Evolutionary conservation across 202 grass and related monocot species (phyloP), one percentile per base, ranked within the genome.

Genomic region (Bolboschoenoplectus hybrid): DNA sequence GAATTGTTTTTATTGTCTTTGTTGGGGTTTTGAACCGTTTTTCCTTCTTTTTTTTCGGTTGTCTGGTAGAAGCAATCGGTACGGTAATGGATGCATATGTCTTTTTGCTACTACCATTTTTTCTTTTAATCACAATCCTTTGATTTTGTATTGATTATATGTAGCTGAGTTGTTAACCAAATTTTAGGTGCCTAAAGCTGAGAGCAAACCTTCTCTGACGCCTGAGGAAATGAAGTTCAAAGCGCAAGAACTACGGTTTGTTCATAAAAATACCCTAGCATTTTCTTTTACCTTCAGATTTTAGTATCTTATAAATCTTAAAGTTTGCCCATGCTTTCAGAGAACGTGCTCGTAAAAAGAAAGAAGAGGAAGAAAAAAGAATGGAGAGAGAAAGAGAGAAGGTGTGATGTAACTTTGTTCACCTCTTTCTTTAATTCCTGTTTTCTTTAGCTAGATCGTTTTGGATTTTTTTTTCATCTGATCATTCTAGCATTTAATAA

Each of bases 381-480:
- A 90, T 87, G 88, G 92, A 99, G 86, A 97, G 93, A 91, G 93
- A 97, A 88, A 94, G 83, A 90, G 97, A 99, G 32, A 99, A 97
- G 92, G 97, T 94, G 86, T 46, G 10, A 32, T 51, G 69, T 34
- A 34, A 82, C 19, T 47, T 43, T 12, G 52, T 26, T 62, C 36
- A 49, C 81, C 85, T 87, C 9, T 70, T 44, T 60, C 35, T 67
- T 85, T 73, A 14, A 53, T 53, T 50, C 11, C 64, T 69, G 26
- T 85, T 68, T 69, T 39, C 5, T 9, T 46, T 44, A 85, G 34
- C 81, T 64, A 47, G 45, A 84, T 51, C 39, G 49, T 79, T 3
- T 79, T 79, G 74, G 26, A 68, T 82, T 84, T 6, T 75, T 82
- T 49, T 35, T 76, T 61, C 46, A 7, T 35, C 26, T 47, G n/a